Base-by-base conservation (phyloP, 306 rosid species). In the Mimosa bimucronata region DNA sequence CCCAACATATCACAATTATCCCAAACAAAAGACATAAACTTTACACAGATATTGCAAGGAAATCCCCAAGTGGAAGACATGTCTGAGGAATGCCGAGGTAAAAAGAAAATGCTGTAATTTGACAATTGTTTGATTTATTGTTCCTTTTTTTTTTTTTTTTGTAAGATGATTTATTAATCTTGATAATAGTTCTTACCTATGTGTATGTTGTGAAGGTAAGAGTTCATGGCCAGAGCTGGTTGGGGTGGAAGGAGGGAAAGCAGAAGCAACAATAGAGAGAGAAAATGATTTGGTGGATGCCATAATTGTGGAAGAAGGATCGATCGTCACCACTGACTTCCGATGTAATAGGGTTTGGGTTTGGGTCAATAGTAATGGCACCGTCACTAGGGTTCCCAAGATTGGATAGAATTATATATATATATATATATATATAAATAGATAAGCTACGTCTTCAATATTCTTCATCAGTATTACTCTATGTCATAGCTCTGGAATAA, bases 141-240 rank as follows among this genome's bases (percentile, higher is more conserved):
- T 44, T 18, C 21, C 4, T 48, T 48, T 48, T 48, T n/a, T n/a
- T n/a, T n/a, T n/a, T n/a, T n/a, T n/a, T n/a, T n/a, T n/a, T n/a
- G n/a, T n/a, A n/a, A n/a, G n/a, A n/a, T n/a, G n/a, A n/a, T n/a
- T n/a, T n/a, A n/a, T n/a, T n/a, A n/a, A 42, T 18, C 55, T 19
- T 48, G 21, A 48, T 48, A 48, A 15, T 48, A 48, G 9, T 2
- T 46, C 53, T 46, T 3, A 46, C 18, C 0, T 13, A n/a, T 18
- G 57, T 16, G 21, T 48, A 34, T 48, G 16, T 15, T 16, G 72
- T 15, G 62, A 55, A 86, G 90, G 91, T 28, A 91, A 91, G 77
- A 73, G 52, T 26, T 78, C 93, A 18, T 89, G 97, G 93, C 83
- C 86, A 0, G 92, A 89, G 80, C 80, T 89, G 73, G 76, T 91